Evolutionary conservation across 306 rosid species (phyloP), one percentile per base, ranked within the genome.

Genomic region (Malus fusca): DNA sequence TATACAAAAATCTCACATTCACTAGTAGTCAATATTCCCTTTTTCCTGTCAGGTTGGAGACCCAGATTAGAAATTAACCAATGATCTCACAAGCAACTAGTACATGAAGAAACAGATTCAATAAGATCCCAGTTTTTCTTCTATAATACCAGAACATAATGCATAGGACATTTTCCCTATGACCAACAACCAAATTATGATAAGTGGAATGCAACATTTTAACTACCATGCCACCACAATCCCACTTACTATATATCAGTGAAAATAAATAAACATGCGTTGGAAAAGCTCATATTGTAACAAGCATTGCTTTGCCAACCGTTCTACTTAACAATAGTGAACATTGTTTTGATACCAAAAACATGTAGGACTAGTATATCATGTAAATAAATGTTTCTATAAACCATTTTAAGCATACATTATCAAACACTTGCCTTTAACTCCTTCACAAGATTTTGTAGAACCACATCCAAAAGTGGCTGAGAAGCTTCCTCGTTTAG

Each of bases 401-500:
- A 18, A 33, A 65, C 59, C 23, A 67, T 26, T 26, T 48, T 14
- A 35, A 68, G 55, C 44, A 43, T 30, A 46, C 26, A 44, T 43
- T 40, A 11, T 64, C 71, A 48, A 69, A 69, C 66, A 78, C 82
- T 84, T 83, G 87, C 99, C 79, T 82, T 87, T 85, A 69, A 88
- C 22, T 85, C 89, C 86, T 79, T 88, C 28, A 95, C 60, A 72
- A 95, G 90, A 84, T 92, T 95, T 63, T 40, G 88, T 69, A 95
- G 84, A 83, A 95, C 76, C 80, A 90, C 88, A 80, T 88, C 91
- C 86, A 92, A 81, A 30, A 92, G 92, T 67, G 77, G 78, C 79
- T 82, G 90, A 77, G 93, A 87, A 74, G 87, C 87, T 81, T 90
- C 97, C 87, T 92, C 88, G 3, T 88, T 82, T 33, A 88, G 75